phyloP scores from a whole-genome alignment of 2,329 filamentous ascomycete species.

The Parafenestella ontariensis region DNA sequence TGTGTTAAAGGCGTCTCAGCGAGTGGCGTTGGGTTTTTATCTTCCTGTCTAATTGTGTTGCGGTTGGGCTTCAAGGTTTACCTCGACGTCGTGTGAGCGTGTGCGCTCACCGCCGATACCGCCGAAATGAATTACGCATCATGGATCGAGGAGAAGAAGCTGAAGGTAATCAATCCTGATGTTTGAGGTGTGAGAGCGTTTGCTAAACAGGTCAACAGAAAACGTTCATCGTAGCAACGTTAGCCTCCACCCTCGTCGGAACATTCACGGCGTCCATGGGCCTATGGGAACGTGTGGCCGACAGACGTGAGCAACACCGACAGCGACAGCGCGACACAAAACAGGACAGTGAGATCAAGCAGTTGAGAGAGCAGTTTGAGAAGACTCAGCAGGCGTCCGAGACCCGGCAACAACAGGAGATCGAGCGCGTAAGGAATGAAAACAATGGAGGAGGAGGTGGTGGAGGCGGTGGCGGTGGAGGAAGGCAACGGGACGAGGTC shows the following conservation, averaged over 20 bases:
- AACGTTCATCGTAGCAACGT: constrained; percentile 55
- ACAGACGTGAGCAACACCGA: constrained; percentile 46
- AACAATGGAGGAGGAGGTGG: constrained; percentile 4
- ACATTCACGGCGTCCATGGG: constrained; percentile 55
- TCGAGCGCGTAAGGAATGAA: constrained; percentile 27
- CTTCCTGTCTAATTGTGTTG: background rate
- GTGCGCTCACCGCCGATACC: constrained; percentile 2
- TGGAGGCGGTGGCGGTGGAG: background rate
- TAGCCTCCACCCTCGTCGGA: constrained; percentile 54
- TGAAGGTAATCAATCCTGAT: constrained; percentile 41
- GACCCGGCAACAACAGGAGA: constrained; percentile 32
- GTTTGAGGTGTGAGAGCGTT: background rate
- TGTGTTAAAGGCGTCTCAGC: too few species aligned
- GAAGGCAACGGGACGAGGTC: constrained; percentile 36
- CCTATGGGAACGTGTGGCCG: constrained; percentile 51
- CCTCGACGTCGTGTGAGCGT: constrained; percentile 6
- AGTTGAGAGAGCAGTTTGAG: constrained; percentile 41
- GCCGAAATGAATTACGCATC: constrained; percentile 53
- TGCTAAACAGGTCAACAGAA: constrained; percentile 34
- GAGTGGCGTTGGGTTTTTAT: background rate
- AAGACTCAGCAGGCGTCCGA: constrained; percentile 34
- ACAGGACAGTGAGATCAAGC: constrained; percentile 46
- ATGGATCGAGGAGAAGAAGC: constrained; percentile 55
- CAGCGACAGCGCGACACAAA: constrained; percentile 48
- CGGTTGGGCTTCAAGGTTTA: background rate